Percentiles rank a stretch among this genome's conserved stretches.
Evolutionary conservation across 208 protist species (phyloP).

Genomic region (Kentomonas sorsogonicus): DNA sequence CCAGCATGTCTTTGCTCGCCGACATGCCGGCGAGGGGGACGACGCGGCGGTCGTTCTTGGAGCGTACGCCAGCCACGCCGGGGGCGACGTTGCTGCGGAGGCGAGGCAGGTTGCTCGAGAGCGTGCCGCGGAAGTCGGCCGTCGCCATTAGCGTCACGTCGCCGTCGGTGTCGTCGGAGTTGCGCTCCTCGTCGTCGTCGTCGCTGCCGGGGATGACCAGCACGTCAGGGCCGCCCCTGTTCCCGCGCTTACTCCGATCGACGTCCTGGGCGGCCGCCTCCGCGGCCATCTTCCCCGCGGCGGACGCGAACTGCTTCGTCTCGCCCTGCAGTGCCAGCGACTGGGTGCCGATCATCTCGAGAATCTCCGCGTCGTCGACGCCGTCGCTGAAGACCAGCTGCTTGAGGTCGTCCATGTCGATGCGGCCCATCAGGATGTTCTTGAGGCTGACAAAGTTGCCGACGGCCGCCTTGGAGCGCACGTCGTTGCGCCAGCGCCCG

Average conservation of each 20-base stretch:
- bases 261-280: constrained; percentile 11
- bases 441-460: constrained; percentile 78
- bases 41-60: constrained; percentile 8
- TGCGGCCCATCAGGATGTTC: constrained; percentile 46
- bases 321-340: constrained; percentile 28
- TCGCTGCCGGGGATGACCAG: constrained; percentile 1
- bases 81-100: constrained; percentile 13
- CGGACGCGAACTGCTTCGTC: constrained; percentile 23
- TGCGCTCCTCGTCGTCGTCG: neutral
- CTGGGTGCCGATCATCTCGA: constrained; percentile 35
- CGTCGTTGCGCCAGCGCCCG: constrained; percentile 71
- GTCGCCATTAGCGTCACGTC: too few species aligned
- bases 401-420: constrained; percentile 35
- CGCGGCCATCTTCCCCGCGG: constrained; percentile 19
- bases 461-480: constrained; percentile 59
- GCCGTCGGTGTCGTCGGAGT: constrained; percentile 9
- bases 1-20: constrained; percentile 26
- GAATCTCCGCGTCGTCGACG: constrained; percentile 41
- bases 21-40: constrained; percentile 21
- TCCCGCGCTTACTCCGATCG: neutral
- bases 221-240: constrained; percentile 5
- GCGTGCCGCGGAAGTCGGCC: neutral
- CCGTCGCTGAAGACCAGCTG: constrained; percentile 39
- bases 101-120: constrained; percentile 17
- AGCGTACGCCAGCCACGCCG: constrained; percentile 21